Evolutionary conservation across 495 filamentous ascomycete species (phyloP).

Genomic region (Daldinia childiae): DNA sequence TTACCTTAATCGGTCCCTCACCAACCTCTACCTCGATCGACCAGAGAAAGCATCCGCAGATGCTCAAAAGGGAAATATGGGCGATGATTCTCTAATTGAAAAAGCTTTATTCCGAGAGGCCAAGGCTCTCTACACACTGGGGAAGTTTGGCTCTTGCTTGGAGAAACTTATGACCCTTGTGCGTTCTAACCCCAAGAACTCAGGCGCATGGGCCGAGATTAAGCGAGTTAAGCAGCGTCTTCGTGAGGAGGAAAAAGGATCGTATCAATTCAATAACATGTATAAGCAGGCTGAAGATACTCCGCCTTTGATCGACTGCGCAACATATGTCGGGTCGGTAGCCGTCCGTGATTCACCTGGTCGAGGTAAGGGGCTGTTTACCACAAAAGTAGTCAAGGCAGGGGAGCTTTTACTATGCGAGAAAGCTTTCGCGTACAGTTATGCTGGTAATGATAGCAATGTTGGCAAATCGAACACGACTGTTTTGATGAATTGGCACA

Average conservation of each 20-base stretch:
- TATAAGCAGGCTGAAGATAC: conserved; percentile 47
- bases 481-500: conserved; percentile 51
- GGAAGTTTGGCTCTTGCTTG: conserved; percentile 47
- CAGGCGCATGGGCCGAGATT: conserved; percentile 43
- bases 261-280: conserved; percentile 58
- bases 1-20: conserved; percentile 55
- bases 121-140: conserved; percentile 57
- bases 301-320: conserved; percentile 56
- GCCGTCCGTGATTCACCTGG: conserved; percentile 30
- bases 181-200: conserved; percentile 44
- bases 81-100: conserved; percentile 38
- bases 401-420: conserved; percentile 66
- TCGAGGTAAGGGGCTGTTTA: conserved; percentile 60
- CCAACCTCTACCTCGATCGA: conserved; percentile 47
- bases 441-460: conserved; percentile 10
- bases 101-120: conserved; percentile 60
- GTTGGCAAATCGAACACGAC: conserved; percentile 20
- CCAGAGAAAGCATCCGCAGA: conserved; percentile 57
- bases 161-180: conserved; percentile 45
- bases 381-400: conserved; percentile 56
- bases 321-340: conserved; percentile 52
- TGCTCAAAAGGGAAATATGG: conserved; percentile 35
- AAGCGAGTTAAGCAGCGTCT: conserved; percentile 44
- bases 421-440: conserved; percentile 61
- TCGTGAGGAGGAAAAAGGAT: conserved; percentile 49